Base-by-base conservation (phyloP, 1,139 yeast genomes). In the Debaryomyces coudertii region DNA sequence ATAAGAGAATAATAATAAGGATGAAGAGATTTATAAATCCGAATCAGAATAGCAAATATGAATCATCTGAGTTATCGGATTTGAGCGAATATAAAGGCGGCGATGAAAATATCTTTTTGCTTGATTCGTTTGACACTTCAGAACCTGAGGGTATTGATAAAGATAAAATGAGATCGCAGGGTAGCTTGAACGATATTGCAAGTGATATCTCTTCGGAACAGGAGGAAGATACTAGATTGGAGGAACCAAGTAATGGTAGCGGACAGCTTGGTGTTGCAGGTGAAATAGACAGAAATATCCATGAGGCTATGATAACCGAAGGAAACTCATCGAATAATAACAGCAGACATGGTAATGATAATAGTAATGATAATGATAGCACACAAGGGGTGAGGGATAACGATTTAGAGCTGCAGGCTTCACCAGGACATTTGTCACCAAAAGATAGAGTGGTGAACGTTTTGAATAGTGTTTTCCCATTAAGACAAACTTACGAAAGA, bases 401-500 rank as follows among this genome's bases (percentile, higher is more conserved):
- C 9, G 51, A 46, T 35, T 42, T 43, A 23, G 51, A 47, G 27
- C 48, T 34, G 46, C 51, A 44, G 34, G n/a, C 31, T 18, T 30
- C 31, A 38, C 40, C 9, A 42, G 51, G 11, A 51, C 56, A 9
- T 43, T 48, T 58, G 40, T 61, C 73, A 5, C 56, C 69, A 3
- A 56, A 62, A 22, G 68, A 67, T 48, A 55, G 78, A 28, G 57
- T 69, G 28, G 48, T 63, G 47, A 65, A 68, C 47, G 72, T 69
- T 5, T 53, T 72, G 16, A 58, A 66, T 47, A 69, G 63, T 45
- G 53, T 73, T 7, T 54, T 74, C 3, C 78, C 79, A 5, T 60
- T 75, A 38, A 68, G 61, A 47, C 77, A 71, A 50, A 75, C 80
- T 2, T 75, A 75, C 50, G 78, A 75, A 47, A 55, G 79, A 36